phyloP scores from a whole-genome alignment of 1,284 basidiomycete species.

The Polyporus tsugae region DNA sequence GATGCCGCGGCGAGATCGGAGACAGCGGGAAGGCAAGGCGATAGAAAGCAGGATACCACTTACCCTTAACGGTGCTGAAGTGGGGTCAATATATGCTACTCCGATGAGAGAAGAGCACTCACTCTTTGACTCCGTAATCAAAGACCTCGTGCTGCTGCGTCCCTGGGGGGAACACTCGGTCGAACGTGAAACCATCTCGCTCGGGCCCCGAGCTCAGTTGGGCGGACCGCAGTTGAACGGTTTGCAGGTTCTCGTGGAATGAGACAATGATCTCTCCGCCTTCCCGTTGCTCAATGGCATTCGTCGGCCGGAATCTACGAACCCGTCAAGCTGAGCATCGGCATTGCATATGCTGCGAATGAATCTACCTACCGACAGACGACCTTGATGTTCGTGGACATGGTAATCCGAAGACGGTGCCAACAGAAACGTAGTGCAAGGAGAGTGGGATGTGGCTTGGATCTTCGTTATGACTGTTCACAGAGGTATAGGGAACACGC shows the following conservation, averaged over 20 bases:
- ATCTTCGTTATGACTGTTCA: constrained; percentile 24
- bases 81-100: constrained; percentile 19
- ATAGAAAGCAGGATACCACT: constrained; percentile 20
- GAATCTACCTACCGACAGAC: constrained; percentile 81
- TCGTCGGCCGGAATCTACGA: constrained; percentile 92
- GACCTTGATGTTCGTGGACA: constrained; percentile 92
- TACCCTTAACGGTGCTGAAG: constrained; percentile 81
- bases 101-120: constrained; percentile 44
- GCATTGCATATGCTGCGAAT: constrained; percentile 2
- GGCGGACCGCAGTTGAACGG: constrained; percentile 82
- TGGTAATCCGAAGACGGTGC: constrained; percentile 40
- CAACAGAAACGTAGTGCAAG: constrained; percentile 25
- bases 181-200: constrained; percentile 96
- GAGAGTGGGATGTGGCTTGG: constrained; percentile 27
- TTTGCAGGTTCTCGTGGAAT: constrained; percentile 87
- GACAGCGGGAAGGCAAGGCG: background rate
- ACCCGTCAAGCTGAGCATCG: constrained; percentile 6
- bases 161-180: constrained; percentile 94
- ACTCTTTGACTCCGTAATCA: constrained; percentile 98
- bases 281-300: constrained; percentile 91
- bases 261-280: constrained; percentile 91
- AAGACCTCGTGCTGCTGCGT: constrained; percentile 96
- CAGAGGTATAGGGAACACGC: constrained; percentile 34
- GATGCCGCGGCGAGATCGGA: background rate
- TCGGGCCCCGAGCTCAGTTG: constrained; percentile 76